Base-by-base conservation (phyloP, 805 yeast genomes). In the Zygosaccharomyces siamensis region DNA sequence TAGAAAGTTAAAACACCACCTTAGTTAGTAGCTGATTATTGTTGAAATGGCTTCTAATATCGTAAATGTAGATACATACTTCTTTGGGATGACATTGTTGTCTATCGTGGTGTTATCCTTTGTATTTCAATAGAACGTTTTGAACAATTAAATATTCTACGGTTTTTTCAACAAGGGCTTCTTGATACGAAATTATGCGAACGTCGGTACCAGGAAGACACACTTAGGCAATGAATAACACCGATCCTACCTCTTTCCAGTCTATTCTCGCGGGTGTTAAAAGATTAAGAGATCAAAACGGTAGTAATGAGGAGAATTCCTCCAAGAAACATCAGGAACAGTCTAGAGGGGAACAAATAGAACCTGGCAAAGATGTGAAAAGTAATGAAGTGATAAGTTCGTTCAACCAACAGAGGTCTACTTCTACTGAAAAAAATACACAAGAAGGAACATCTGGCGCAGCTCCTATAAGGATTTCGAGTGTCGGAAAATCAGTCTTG, bases 251-350 rank as follows among this genome's bases (percentile, higher is more conserved):
- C 2, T 84, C 89, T 0, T 84, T 84, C 63, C 80, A 84, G 44
- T 81, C 86, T 59, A 81, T 84, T 35, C 63, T 84, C 39, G 88
- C 83, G 4, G 86, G 85, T n/a, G 87, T 83, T 2, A 72, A 78
- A 61, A 75, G 76, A 47, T 73, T 83, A 65, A 64, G 86, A 49
- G 79, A 80, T 50, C 64, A 73, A 48, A 54, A 65, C 36, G 57
- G 62, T 30, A 53, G 63, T 36, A 55, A 59, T 28, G 52, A 42
- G 7, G 46, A 47, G 5, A 41, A 24, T 7, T 35, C 36, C 16
- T 37, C 36, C 7, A 33, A 40, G 30, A 41, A 45, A 21, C 28
- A 30, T 18, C 43, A 47, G 23, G 36, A 39, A 33, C 20, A 28
- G 33, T 16, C 48, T 24, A 35, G 49, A 42, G 21, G 23, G 18